Evolutionary conservation across 2,329 filamentous ascomycete genomes (phyloP), one percentile per base, ranked within the genome.

Genomic region (Trichophyton benhamiae): DNA sequence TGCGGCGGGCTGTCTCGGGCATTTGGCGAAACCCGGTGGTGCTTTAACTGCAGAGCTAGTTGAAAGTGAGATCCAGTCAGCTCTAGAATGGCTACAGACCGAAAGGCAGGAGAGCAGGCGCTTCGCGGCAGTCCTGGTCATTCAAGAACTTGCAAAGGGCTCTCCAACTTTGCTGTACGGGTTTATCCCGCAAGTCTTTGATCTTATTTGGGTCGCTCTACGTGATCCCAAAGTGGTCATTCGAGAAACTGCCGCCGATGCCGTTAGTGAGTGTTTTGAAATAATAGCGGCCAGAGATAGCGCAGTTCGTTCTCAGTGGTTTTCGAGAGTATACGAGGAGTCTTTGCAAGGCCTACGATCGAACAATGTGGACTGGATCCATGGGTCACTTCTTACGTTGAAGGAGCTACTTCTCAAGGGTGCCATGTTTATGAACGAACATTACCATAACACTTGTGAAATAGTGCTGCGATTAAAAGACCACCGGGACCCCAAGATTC

Each of bases 351-450:
- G 91, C 5, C 85, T 99, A 67, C 86, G 87, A 71, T 82, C 86
- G 58, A 87, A 85, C 67, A 90, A 89, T 17, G 82, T 95, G 60
- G 94, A 99, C 72, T 87, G 86, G 63, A 87, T 95, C 48, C 95
- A 99, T 71, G 94, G 90, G n/a, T 96, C 92, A 1, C 81, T 99
- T 46, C 81, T 99, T 20, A 91, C 95, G 1, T 82, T 97, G 68
- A 95, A 92, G 72, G 92, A 97, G 75, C 82, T 99, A 57, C 83
- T 99, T 17, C 84, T 94, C 65, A 92, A 96, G 72, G 94, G 94
- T 60, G 91, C 91, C 68, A 99, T 99, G 92, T 99, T 95, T 74
- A 97, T 99, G 94, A 91, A 96, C 69, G 89, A 91, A 44, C 85
- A 91, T 71, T 99, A 97, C 74, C 84, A 87, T 62, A 89, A 95